Base-by-base conservation (phyloP, 345 rosid species). In the Brassica rapa region DNA sequence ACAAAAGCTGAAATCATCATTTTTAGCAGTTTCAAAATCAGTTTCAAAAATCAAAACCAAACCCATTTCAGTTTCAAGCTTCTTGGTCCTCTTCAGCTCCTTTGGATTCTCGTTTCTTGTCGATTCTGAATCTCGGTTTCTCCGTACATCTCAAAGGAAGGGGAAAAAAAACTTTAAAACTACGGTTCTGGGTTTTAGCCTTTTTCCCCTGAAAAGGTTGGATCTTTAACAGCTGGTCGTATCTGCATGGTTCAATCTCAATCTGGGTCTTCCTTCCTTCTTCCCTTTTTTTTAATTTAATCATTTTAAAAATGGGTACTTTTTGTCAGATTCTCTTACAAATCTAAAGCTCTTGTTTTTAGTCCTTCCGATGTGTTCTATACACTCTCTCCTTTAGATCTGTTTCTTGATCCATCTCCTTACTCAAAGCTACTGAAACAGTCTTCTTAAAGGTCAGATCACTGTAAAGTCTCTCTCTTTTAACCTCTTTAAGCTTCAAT, bases 351-450 rank as follows among this genome's bases (percentile, higher is more conserved):
- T 79, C 77, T 78, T 66, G 39, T 32, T 29, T 46, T 46, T 46
- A 41, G 73, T 71, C 66, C 81, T 75, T 86, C 92, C 82, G 86
- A 86, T 89, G 87, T 84, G 82, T 88, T 87, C 88, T 87, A 84
- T 88, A 86, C 82, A 80, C 82, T 57, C 76, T 73, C 80, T 59
- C 71, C 71, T 75, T 21, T 86, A 85, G 95, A 93, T 93, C 93
- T 84, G 88, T 86, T 82, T 77, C 79, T 84, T 77, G 89, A 89
- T 86, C 92, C 87, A 70, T 81, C 87, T 84, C 84, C 86, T 76
- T 79, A 53, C 82, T 83, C 84, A 32, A 69, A 86, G 82, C 75
- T 14, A 46, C 53, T 77, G 67, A 75, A 39, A 63, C 81, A 62
- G 14, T 5, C 0, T n/a, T 24, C 0, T 10, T 1, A 68, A 83